Evolutionary conservation across 2,329 filamentous ascomycete genomes (phyloP).

Genomic region (Epichloe brachyelytri): DNA sequence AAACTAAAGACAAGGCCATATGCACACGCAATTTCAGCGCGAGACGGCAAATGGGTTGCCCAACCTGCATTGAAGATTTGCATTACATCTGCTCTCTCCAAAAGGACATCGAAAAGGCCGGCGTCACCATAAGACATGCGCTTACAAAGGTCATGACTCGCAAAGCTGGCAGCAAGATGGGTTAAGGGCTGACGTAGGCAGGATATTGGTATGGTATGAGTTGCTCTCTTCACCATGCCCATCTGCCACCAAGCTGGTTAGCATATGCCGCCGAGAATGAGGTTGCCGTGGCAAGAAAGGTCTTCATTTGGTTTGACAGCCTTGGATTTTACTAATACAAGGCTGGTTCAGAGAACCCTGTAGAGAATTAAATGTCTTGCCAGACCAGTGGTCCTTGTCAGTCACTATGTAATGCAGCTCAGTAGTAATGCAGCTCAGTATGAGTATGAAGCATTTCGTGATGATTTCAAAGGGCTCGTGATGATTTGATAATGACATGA

Average conservation of each 20-base stretch:
- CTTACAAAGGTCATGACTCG: slow-evolving; percentile 81
- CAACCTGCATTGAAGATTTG: slow-evolving; percentile 83
- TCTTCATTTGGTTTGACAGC: background rate
- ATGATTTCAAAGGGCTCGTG: background rate
- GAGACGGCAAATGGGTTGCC: slow-evolving; percentile 57
- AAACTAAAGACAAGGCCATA: slow-evolving; percentile 69
- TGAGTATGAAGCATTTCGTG: background rate
- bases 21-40: slow-evolving; percentile 46
- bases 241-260: background rate
- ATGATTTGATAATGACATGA: too few relatives aligned
- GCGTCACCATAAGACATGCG: slow-evolving; percentile 74
- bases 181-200: background rate
- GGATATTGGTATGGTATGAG: background rate
- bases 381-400: background rate
- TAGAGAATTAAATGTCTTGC: background rate
- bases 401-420: background rate
- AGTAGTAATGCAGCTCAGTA: background rate
- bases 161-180: slow-evolving; percentile 34
- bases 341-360: background rate
- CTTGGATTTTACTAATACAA: background rate
- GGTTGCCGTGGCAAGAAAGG: background rate
- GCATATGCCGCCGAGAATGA: background rate
- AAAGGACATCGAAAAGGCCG: slow-evolving; percentile 96
- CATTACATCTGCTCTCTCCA: slow-evolving; percentile 72
- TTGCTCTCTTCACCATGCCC: background rate